A percentile compares a stretch with the other conserved stretches of the same genome.
These are phyloP conservation scores for Hymenotorrendiella dingleyae DNA, from an alignment of 2,329 filamentous ascomycete genomes.

Conservation along the genomic window DNA sequence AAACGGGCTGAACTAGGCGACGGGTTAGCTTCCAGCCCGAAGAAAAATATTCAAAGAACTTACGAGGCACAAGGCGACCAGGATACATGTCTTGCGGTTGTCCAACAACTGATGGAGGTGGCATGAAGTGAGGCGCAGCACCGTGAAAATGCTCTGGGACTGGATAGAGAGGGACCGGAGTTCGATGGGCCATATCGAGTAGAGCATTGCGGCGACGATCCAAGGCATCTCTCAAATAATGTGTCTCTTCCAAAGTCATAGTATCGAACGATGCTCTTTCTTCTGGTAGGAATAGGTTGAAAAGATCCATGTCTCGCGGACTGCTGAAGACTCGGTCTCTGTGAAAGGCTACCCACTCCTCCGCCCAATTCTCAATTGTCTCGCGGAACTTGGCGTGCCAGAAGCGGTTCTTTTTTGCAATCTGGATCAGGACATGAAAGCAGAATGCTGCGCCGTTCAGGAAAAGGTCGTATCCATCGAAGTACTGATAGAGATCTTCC, in stretches of 20 bases:
- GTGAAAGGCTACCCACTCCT: conserved; percentile 13
- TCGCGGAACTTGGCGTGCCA: neutral
- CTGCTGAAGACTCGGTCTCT: neutral
- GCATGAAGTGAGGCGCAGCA: too few relatives aligned
- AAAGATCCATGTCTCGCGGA: conserved; percentile 2
- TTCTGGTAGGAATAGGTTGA: conserved; percentile 7
- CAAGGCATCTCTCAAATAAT: conserved; percentile 1
- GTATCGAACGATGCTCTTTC: conserved; percentile 3
- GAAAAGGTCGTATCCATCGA: conserved; percentile 30
- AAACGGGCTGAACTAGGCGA: neutral
- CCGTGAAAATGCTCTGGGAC: neutral
- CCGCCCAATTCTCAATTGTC: conserved; percentile 16
- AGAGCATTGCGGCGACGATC: neutral
- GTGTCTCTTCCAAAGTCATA: conserved; percentile 2
- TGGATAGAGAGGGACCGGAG: conserved; percentile 2
- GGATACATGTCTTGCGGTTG: neutral
- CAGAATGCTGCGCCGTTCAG: conserved; percentile 27
- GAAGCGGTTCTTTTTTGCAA: conserved; percentile 13
- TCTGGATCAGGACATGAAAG: conserved; percentile 23
- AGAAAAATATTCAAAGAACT: neutral
- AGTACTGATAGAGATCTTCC: conserved; percentile 28
- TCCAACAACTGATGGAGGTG: neutral
- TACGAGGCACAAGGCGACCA: neutral
- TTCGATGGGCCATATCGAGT: neutral
- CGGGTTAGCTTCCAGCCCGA: neutral